Percentiles rank a stretch among this genome's conserved stretches.
These are phyloP conservation scores for Leccinum griseonigrum DNA, from an alignment of 1,284 basidiomycete genomes.

Conservation along the genomic window DNA sequence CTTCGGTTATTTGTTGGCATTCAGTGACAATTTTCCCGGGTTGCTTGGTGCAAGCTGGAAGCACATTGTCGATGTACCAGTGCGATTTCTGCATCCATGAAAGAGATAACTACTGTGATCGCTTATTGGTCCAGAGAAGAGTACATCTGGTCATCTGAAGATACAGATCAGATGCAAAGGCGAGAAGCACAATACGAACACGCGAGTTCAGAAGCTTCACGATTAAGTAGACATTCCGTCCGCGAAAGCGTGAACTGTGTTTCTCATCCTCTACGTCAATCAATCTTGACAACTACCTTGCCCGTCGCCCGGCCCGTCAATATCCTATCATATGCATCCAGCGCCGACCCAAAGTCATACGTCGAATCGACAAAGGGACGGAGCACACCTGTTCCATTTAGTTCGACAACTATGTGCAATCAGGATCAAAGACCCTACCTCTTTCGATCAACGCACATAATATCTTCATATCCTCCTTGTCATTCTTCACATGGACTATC, in stretches of 20 bases:
- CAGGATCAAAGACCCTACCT: constrained; percentile 11
- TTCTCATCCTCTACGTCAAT: constrained; percentile 17
- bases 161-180: too few species aligned
- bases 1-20: too few species aligned
- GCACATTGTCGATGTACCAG: too few species aligned
- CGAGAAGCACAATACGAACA: too few species aligned
- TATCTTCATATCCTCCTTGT: constrained; percentile 11
- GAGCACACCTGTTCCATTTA: constrained; percentile 42
- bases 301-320: constrained; percentile 56
- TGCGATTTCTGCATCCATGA: too few species aligned
- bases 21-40: too few species aligned
- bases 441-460: constrained; percentile 22
- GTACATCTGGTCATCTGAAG: too few species aligned
- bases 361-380: constrained; percentile 63
- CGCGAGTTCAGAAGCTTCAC: too few species aligned
- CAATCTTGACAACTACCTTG: constrained; percentile 58
- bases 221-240: too few species aligned
- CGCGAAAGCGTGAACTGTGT: background rate
- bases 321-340: constrained; percentile 61
- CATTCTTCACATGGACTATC: constrained; percentile 8
- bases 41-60: too few species aligned
- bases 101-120: too few species aligned
- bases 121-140: too few species aligned
- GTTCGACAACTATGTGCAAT: background rate
- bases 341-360: constrained; percentile 52